Evolutionary conservation across 257 asterid species (phyloP).

Genomic region (Gentiana macrophylla): DNA sequence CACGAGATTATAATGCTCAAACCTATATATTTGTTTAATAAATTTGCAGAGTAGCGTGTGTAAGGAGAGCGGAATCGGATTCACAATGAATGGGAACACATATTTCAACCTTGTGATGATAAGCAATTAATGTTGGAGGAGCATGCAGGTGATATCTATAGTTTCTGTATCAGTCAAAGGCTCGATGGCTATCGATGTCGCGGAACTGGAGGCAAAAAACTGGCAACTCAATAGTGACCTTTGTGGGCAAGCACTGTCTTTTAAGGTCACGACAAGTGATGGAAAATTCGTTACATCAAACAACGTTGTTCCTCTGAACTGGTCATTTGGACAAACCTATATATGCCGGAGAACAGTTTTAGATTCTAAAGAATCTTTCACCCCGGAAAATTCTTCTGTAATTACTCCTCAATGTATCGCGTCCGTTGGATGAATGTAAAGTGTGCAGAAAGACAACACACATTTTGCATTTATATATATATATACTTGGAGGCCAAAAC

Average conservation of each 20-base stretch:
- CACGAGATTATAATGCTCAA: too few relatives aligned
- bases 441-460: too few relatives aligned
- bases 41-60: conserved; percentile 43
- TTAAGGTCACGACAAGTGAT: conserved; percentile 30
- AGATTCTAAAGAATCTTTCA: too few relatives aligned
- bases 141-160: conserved; percentile 58
- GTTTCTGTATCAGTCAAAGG: conserved; percentile 43
- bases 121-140: conserved; percentile 59
- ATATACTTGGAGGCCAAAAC: too few relatives aligned
- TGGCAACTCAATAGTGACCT: conserved; percentile 47
- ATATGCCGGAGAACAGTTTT: conserved; percentile 15
- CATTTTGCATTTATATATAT: too few relatives aligned
- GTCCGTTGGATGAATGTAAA: too few relatives aligned
- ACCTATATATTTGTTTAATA: too few relatives aligned
- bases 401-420: too few relatives aligned
- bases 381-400: too few relatives aligned
- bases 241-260: conserved; percentile 46
- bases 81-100: conserved; percentile 51
- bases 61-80: conserved; percentile 57
- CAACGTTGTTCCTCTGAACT: conserved; percentile 50
- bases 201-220: conserved; percentile 72
- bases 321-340: conserved; percentile 69
- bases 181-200: conserved; percentile 48
- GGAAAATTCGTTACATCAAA: conserved; percentile 28
- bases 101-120: conserved; percentile 61